These are phyloP conservation scores for Raphanus raphanistrum DNA, from an alignment of 345 rosid genomes.

Conservation along the genomic window DNA sequence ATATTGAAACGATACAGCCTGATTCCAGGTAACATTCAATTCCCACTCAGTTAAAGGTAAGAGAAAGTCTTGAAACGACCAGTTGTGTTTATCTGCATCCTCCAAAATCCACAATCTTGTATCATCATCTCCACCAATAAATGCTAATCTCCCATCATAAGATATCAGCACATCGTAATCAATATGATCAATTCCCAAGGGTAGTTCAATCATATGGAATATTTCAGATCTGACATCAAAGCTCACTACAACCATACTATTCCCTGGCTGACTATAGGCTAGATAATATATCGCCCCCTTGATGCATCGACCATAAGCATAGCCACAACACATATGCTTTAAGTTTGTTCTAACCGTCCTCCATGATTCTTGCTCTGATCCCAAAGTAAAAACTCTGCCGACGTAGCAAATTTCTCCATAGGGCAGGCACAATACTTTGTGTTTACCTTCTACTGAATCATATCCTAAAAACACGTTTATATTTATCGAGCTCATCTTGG, in stretches of 20 bases:
- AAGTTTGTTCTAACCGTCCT: not conserved
- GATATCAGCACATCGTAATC: not conserved
- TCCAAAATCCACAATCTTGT: not conserved
- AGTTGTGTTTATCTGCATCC: not conserved
- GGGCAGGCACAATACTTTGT: too few relatives aligned
- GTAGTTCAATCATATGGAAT: not conserved
- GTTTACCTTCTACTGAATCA: too few relatives aligned
- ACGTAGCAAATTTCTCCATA: not conserved
- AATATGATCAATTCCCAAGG: not conserved
- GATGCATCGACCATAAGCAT: not conserved
- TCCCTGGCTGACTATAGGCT: not conserved
- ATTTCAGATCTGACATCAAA: constrained; percentile 6
- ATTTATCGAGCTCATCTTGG: too few relatives aligned
- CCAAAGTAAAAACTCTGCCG: constrained; percentile 2
- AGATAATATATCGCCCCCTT: constrained; percentile 3
- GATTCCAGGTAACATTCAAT: too few relatives aligned
- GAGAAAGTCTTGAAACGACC: not conserved
- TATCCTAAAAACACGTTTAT: too few relatives aligned
- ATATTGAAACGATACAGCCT: too few relatives aligned
- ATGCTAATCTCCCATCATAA: not conserved
- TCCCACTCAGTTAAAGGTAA: too few relatives aligned
- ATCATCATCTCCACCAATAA: not conserved
- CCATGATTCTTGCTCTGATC: constrained; percentile 3
- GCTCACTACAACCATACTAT: not conserved
- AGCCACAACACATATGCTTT: not conserved